A percentile compares a stretch with the other conserved stretches of the same genome.
phyloP scores from a whole-genome alignment of 2,329 filamentous ascomycete species.

The Pleurostoma richardsiae region DNA sequence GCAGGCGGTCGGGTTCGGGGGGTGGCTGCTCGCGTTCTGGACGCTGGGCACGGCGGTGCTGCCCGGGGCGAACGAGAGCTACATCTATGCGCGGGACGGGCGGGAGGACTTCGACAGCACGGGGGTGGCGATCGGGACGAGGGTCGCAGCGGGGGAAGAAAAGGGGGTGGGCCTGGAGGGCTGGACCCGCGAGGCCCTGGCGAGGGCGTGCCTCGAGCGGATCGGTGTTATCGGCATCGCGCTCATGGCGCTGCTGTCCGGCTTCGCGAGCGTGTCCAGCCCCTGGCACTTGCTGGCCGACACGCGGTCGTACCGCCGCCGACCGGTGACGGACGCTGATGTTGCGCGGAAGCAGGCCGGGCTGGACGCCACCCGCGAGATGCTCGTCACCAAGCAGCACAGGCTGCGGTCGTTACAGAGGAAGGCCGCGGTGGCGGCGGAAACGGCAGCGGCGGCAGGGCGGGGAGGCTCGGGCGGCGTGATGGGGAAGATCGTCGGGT shows the following conservation, averaged over 20 bases:
- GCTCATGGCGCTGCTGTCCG: conserved; percentile 81
- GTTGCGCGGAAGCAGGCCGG: conserved; percentile 74
- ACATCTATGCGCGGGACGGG: conserved; percentile 14
- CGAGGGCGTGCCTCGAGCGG: conserved; percentile 56
- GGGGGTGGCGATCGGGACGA: conserved; percentile 18
- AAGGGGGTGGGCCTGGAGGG: conserved; percentile 5
- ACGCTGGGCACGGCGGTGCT: conserved; percentile 63
- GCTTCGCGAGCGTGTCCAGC: conserved; percentile 82
- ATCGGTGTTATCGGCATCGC: conserved; percentile 83
- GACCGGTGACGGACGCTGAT: conserved; percentile 67
- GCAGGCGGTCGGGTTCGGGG: conserved; percentile 55
- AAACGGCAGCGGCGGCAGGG: conserved; percentile 9
- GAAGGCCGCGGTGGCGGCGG: conserved; percentile 37
- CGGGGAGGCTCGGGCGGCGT: conserved; percentile 47
- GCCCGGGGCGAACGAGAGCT: conserved; percentile 14
- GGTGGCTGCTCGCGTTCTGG: conserved; percentile 75
- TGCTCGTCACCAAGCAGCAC: conserved; percentile 71
- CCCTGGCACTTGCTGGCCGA: conserved; percentile 80
- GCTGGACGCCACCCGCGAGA: conserved; percentile 71
- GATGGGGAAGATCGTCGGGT: conserved; percentile 69
- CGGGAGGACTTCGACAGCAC: conserved; percentile 23
- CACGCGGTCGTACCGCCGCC: conserved; percentile 40
- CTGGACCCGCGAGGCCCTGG: conserved; percentile 27
- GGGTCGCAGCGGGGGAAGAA: conserved; percentile 10
- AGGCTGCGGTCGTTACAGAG: conserved; percentile 66